These are phyloP conservation scores for Colletotrichum costaricense DNA, from an alignment of 2,329 filamentous ascomycete genomes.

Conservation along the genomic window DNA sequence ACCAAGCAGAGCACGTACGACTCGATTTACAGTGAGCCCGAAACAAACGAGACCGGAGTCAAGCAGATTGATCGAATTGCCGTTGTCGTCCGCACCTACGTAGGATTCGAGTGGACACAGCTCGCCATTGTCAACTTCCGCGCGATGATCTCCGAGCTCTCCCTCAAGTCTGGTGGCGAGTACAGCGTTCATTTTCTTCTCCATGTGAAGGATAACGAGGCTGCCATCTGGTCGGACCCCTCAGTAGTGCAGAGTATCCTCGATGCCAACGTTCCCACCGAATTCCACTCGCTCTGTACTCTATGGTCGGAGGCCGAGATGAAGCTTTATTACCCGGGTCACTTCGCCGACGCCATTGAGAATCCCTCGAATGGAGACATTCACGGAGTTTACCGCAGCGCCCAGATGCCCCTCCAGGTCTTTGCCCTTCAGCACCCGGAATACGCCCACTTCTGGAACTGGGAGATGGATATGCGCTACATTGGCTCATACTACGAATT, in stretches of 20 bases:
- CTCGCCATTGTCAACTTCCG: conserved; percentile 85
- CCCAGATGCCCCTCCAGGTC: conserved; percentile 72
- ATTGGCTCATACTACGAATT: conserved; percentile 78
- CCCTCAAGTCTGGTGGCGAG: conserved; percentile 81
- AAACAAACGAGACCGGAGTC: conserved; percentile 38
- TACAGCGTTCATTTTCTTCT: conserved; percentile 87
- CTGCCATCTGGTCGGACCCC: conserved; percentile 85
- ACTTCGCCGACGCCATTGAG: conserved; percentile 76
- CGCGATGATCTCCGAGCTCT: conserved; percentile 82
- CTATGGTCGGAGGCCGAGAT: conserved; percentile 90
- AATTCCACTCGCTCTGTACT: conserved; percentile 84
- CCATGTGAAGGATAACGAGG: conserved; percentile 83
- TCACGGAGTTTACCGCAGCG: conserved; percentile 76
- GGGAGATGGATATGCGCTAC: conserved; percentile 76
- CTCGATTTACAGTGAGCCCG: conserved; percentile 18
- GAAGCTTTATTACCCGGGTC: conserved; percentile 78
- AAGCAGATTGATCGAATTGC: conserved; percentile 72
- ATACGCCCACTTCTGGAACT: conserved; percentile 77
- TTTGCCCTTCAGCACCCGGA: conserved; percentile 73
- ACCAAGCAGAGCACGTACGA: conserved; percentile 43
- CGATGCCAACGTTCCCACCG: conserved; percentile 72
- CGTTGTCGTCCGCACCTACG: conserved; percentile 84
- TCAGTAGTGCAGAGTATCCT: conserved; percentile 78
- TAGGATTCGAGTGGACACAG: conserved; percentile 80
- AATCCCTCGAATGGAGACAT: conserved; percentile 68